phyloP scores from a whole-genome alignment of 2,329 filamentous ascomycete species.

The Trichoderma sp. region DNA sequence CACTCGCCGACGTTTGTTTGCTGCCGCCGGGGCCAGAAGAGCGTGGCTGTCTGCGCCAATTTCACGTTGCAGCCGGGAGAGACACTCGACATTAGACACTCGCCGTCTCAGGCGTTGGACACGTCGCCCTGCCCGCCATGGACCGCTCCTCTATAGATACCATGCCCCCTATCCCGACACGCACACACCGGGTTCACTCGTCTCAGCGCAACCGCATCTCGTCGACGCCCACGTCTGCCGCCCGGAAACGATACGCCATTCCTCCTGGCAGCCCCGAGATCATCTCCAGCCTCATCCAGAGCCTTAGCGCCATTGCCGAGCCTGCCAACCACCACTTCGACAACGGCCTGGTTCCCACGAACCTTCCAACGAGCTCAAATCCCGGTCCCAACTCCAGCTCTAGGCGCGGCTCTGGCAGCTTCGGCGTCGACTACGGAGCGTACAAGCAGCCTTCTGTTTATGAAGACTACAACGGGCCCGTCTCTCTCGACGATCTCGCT shows the following conservation, averaged over 20 bases:
- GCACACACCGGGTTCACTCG: constrained; percentile 25
- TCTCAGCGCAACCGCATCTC: constrained; percentile 8
- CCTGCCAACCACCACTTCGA: constrained; percentile 70
- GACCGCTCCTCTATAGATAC: constrained; percentile 28
- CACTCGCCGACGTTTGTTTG: constrained; percentile 9
- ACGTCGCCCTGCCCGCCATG: constrained; percentile 26
- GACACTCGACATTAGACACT: constrained; percentile 11
- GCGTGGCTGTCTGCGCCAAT: constrained; percentile 15
- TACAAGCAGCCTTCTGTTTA: constrained; percentile 53
- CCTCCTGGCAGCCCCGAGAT: constrained; percentile 62
- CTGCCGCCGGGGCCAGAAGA: background rate
- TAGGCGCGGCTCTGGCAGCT: constrained; percentile 46
- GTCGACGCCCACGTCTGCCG: constrained; percentile 11
- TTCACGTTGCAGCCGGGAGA: constrained; percentile 10
- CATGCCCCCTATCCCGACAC: constrained; percentile 33
- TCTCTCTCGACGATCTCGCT: constrained; percentile 57
- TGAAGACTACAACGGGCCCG: constrained; percentile 44
- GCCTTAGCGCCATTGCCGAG: constrained; percentile 62
- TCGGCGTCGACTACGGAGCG: constrained; percentile 71
- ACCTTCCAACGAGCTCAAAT: constrained; percentile 39
- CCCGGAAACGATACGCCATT: constrained; percentile 25
- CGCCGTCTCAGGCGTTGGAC: constrained; percentile 3
- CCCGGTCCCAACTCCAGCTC: constrained; percentile 32
- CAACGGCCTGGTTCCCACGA: constrained; percentile 44
- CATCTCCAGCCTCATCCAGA: constrained; percentile 68